Evolutionary conservation across 1,139 yeast genomes (phyloP), one percentile per base, ranked within the genome.

Genomic region (Sugiyamaella paludigena): DNA sequence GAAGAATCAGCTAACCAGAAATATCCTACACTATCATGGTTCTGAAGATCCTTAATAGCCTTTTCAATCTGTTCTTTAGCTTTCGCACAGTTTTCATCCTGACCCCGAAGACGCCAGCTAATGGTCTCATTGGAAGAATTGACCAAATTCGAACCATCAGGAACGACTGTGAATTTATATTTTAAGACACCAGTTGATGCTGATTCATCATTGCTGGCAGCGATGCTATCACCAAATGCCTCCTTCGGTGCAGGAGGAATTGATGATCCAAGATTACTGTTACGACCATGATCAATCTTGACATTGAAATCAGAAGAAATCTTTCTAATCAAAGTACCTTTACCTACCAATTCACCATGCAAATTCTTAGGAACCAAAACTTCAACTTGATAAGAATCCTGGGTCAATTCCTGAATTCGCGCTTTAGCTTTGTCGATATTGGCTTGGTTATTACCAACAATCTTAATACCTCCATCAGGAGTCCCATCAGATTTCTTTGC

Each of bases 341-440:
- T 76, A 64, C 83, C 88, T 54, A 84, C 74, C 27, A 85, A 81
- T 58, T 80, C 79, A 15, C 78, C 77, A 59, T 83, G 89, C 58
- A 73, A 73, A 35, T 66, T 59, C 45, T 73, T 76, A 41, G 94
- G 92, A 47, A 87, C 78, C 41, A 73, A 75, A 42, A 84, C 67
- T 44, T 69, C 74, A 12, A 58, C 65, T 58, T 73, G 71, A 62
- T 68, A 69, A 4, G 49, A 26, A 10, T 45, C 47, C 24, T 44
- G 48, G 28, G 76, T 60, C 30, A 66, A 45, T 46, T 56, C 60
- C 29, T 53, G 52, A 47, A 71, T 62, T 48, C 59, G 57, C 13
- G 58, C 61, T 52, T 64, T 62, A 34, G 74, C 76, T 40, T 59
- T 57, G 15, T 63, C 67, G 8, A 71, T 63, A 8, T 53, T 58